Conservation (phyloP, 1,139 yeast genomes). For the Yamadazyma dendronema region DNA sequence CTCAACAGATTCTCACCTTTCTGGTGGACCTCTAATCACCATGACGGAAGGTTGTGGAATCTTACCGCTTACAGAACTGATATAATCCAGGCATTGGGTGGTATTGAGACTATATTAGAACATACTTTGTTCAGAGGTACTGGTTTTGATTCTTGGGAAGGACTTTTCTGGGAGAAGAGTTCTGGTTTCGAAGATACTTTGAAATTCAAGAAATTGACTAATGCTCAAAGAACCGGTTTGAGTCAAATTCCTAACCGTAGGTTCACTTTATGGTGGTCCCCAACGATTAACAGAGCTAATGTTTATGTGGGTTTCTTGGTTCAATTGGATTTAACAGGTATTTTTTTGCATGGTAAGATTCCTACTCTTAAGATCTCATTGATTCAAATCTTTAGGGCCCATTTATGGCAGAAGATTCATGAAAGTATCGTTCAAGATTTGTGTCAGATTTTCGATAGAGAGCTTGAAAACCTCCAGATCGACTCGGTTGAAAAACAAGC, state of each 20-base stretch:
- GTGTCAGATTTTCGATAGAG: constrained; percentile 89
- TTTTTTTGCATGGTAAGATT: constrained; percentile 94
- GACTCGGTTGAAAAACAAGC: constrained; percentile 88
- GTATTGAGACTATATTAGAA: constrained; percentile 92
- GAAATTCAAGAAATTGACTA: constrained; percentile 90
- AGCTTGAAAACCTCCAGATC: constrained; percentile 77
- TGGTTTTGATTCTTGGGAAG: constrained; percentile 98
- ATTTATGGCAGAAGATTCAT: constrained; percentile 98
- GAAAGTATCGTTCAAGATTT: constrained; percentile 92
- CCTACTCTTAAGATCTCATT: constrained; percentile 94
- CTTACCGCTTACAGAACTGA: constrained; percentile 90
- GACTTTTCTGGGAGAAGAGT: constrained; percentile 96
- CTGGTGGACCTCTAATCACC: constrained; percentile 95
- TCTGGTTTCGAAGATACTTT: constrained; percentile 96
- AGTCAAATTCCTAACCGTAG: constrained; percentile 98
- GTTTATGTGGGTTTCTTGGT: constrained; percentile 97
- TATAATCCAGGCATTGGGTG: constrained; percentile 96
- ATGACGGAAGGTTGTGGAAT: constrained; percentile 96
- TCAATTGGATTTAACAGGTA: constrained; percentile 94
- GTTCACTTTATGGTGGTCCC: constrained; percentile 99
- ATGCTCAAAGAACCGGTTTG: constrained; percentile 96
- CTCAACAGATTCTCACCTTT: constrained; percentile 77
- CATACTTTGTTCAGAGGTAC: constrained; percentile 96
- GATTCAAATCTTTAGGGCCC: constrained; percentile 96
- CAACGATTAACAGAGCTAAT: constrained; percentile 96